Conservation (phyloP, 345 rosid genomes). For the Microthlaspi erraticum region DNA sequence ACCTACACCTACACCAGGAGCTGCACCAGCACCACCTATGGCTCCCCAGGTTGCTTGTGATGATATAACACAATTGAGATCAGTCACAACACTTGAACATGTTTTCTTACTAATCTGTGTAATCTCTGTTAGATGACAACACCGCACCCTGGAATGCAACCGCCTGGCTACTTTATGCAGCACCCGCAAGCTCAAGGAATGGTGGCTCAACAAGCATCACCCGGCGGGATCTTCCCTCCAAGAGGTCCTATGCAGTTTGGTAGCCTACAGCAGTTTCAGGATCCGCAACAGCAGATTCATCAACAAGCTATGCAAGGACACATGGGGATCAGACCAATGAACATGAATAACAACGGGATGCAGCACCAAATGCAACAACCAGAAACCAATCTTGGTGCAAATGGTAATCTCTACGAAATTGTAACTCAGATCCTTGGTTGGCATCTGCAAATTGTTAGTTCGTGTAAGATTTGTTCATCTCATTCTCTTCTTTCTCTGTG, state of each 20-base stretch:
- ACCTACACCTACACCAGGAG: slow-evolving; percentile 55
- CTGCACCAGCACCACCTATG: slow-evolving; percentile 49
- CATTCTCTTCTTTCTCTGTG: not conserved
- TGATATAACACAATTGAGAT: not conserved
- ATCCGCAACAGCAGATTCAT: slow-evolving; percentile 46
- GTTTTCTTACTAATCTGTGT: slow-evolving; percentile 11
- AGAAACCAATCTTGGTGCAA: slow-evolving; percentile 53
- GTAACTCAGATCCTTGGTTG: not conserved
- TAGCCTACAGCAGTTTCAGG: slow-evolving; percentile 75
- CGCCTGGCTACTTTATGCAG: slow-evolving; percentile 66
- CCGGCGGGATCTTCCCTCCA: slow-evolving; percentile 57
- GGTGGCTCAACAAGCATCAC: slow-evolving; percentile 61
- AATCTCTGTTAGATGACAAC: slow-evolving; percentile 67
- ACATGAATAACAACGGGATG: slow-evolving; percentile 46
- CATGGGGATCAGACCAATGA: slow-evolving; percentile 79
- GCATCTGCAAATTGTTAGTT: too few relatives aligned
- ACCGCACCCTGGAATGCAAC: slow-evolving; percentile 74
- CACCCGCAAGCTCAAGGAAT: slow-evolving; percentile 69
- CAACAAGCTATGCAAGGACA: slow-evolving; percentile 74
- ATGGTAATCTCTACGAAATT: slow-evolving; percentile 20
- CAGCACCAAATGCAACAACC: slow-evolving; percentile 62
- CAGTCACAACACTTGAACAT: not conserved
- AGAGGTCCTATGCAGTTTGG: slow-evolving; percentile 76
- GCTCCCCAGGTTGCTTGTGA: slow-evolving; percentile 68
- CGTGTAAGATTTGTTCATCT: not conserved